These are phyloP conservation scores for Moesziomyces sp. DNA, from an alignment of 1,284 basidiomycete genomes.

Conservation along the genomic window DNA sequence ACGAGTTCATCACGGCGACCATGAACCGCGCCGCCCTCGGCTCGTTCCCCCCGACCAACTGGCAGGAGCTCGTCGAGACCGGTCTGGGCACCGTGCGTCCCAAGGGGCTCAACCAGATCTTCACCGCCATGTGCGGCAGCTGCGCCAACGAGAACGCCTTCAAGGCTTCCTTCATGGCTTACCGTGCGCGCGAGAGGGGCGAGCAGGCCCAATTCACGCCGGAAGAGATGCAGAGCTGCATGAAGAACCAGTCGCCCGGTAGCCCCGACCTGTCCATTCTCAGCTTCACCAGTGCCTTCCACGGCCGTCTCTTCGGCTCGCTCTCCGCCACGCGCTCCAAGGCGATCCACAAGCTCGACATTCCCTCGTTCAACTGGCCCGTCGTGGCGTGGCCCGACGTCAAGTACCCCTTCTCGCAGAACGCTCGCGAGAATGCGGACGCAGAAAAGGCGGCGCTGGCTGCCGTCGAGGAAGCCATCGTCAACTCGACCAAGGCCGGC, in stretches of 20 bases:
- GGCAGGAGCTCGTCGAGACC: constrained; percentile 69
- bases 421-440: constrained; percentile 69
- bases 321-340: constrained; percentile 71
- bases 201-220: constrained; percentile 43
- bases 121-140: constrained; percentile 67
- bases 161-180: constrained; percentile 72
- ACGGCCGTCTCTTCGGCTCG: constrained; percentile 64
- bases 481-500: constrained; percentile 64
- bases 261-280: constrained; percentile 71
- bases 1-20: constrained; percentile 68
- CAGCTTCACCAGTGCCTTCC: constrained; percentile 71
- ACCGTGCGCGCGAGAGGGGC: constrained; percentile 68
- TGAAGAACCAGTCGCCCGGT: constrained; percentile 72
- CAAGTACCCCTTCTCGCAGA: constrained; percentile 71
- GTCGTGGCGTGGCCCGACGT: constrained; percentile 71
- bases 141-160: constrained; percentile 70
- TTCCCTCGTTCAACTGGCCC: constrained; percentile 74
- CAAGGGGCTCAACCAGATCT: constrained; percentile 70
- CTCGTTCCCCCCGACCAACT: constrained; percentile 71
- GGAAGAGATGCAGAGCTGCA: constrained; percentile 68
- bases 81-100: constrained; percentile 71
- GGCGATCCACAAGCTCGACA: constrained; percentile 72
- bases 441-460: constrained; percentile 68
- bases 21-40: constrained; percentile 73
- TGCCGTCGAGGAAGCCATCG: constrained; percentile 69